Conservation (phyloP, 805 yeast species). For the Lachancea meyersii region DNA sequence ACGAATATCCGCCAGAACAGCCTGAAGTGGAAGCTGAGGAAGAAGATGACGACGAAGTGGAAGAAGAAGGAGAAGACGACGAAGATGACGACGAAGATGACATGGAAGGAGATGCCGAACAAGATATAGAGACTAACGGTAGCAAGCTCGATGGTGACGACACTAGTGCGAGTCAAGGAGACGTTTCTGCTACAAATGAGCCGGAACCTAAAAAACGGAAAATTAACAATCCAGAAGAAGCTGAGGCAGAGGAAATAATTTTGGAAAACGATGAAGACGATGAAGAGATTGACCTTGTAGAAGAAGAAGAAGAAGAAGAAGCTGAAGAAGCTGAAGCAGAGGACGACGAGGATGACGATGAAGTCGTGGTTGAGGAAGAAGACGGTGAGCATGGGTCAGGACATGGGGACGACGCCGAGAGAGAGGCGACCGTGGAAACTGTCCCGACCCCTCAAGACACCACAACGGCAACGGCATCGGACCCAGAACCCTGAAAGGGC, state of each 20-base stretch:
- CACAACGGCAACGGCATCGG: constrained; percentile 9
- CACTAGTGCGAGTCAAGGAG: background rate
- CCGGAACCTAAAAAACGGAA: constrained; percentile 15
- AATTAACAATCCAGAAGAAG: background rate
- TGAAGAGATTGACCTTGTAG: constrained; percentile 10
- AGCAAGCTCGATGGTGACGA: constrained; percentile 10
- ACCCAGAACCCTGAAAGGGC: background rate
- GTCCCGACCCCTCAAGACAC: constrained; percentile 28
- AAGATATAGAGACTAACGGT: constrained; percentile 36
- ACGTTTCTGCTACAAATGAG: constrained; percentile 11
- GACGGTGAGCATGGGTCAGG: no score
- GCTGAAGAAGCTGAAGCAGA: constrained; percentile 14
- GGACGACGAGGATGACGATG: constrained; percentile 12
- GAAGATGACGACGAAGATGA: constrained; percentile 45
- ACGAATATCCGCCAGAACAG: constrained; percentile 75
- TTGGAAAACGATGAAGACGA: constrained; percentile 14
- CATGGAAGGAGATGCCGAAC: constrained; percentile 39
- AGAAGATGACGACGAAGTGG: constrained; percentile 55
- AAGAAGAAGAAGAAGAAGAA: constrained; percentile 10
- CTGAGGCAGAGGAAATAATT: constrained; percentile 11
- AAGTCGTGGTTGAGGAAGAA: constrained; percentile 18
- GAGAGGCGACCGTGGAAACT: constrained; percentile 18
- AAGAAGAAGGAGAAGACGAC: constrained; percentile 43
- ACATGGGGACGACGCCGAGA: constrained; percentile 14
- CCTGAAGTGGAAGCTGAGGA: constrained; percentile 60